Conservation (phyloP, 2,329 filamentous ascomycete genomes). For the Epichloe uncinata region DNA sequence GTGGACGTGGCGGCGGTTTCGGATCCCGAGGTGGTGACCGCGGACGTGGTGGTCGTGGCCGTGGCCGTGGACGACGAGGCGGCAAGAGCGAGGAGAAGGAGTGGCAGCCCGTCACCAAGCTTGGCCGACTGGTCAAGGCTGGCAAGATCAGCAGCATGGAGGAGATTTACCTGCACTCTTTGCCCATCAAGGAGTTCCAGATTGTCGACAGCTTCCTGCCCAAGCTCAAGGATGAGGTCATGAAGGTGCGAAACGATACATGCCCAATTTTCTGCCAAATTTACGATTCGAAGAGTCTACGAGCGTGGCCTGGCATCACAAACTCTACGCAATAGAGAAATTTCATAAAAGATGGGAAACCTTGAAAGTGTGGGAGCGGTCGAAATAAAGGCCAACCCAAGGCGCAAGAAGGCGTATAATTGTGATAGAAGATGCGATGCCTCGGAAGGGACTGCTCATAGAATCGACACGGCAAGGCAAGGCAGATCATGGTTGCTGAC, state of each 20-base stretch:
- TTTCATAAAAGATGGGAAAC: background rate
- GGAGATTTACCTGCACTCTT: conserved; percentile 98
- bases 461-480: conserved; percentile 1
- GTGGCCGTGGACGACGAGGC: conserved; percentile 75
- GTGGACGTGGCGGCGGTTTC: conserved; percentile 53
- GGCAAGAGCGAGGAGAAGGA: conserved; percentile 94
- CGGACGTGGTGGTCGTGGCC: conserved; percentile 37
- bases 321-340: background rate
- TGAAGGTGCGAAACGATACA: conserved; percentile 66
- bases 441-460: background rate
- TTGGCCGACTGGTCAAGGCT: conserved; percentile 97
- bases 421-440: background rate
- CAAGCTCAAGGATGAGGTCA: conserved; percentile 99
- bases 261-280: background rate
- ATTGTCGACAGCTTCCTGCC: conserved; percentile 99
- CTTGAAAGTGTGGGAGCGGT: too few species aligned
- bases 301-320: background rate
- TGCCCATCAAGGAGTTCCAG: conserved; percentile 99
- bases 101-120: conserved; percentile 99
- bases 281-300: background rate
- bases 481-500: conserved; percentile 18
- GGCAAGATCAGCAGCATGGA: conserved; percentile 99
- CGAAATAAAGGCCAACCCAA: background rate
- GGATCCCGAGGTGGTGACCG: conserved; percentile 62
- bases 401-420: background rate